phyloP scores from a whole-genome alignment of 441 rosid species.

The Brassica hybrid region DNA sequence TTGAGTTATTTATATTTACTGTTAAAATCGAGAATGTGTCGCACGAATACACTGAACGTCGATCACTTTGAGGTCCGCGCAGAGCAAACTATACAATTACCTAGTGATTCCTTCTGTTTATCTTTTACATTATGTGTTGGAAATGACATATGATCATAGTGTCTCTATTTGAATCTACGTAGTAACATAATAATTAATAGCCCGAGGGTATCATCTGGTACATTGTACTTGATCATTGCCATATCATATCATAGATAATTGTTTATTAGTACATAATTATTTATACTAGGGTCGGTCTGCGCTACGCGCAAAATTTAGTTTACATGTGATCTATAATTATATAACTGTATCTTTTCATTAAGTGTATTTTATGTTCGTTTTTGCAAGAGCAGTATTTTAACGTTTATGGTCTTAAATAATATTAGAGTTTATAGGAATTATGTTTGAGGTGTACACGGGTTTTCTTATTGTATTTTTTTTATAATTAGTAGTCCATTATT shows the following conservation, averaged over 20 bases:
- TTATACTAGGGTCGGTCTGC: no score
- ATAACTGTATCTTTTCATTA: background rate
- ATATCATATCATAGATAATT: background rate
- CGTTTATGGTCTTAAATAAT: background rate
- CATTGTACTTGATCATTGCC: conserved; percentile 32
- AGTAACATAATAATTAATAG: conserved; percentile 15
- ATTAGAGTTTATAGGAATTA: no score
- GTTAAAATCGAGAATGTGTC: conserved; percentile 5
- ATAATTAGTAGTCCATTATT: no score
- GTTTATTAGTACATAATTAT: background rate
- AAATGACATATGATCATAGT: conserved; percentile 33
- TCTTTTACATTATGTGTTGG: conserved; percentile 21
- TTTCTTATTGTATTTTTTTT: background rate
- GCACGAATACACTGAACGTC: conserved; percentile 29
- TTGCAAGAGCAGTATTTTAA: background rate
- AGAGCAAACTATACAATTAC: background rate
- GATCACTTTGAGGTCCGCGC: conserved; percentile 29
- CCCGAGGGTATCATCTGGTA: conserved; percentile 21
- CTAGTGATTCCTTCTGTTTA: conserved; percentile 19
- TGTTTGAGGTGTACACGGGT: background rate
- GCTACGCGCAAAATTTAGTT: background rate
- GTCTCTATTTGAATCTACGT: conserved; percentile 27
- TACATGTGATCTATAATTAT: background rate
- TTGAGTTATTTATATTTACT: background rate
- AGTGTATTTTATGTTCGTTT: background rate